phyloP scores from a whole-genome alignment of 257 asterid genomes.

The Penstemon barbatus region DNA sequence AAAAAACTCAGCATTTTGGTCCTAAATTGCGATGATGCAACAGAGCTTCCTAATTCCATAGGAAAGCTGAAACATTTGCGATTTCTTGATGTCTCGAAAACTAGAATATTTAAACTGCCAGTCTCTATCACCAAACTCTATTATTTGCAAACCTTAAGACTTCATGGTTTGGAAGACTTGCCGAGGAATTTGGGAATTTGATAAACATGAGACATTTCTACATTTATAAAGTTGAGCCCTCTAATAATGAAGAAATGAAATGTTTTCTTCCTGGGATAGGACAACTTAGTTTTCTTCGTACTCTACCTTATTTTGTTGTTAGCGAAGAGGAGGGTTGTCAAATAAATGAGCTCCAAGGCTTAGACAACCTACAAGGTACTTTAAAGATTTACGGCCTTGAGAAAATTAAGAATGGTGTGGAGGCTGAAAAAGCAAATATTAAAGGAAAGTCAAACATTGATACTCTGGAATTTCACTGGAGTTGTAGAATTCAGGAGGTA shows the following conservation, averaged over 20 bases:
- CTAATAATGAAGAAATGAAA: not conserved
- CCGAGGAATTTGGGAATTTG: slow-evolving; percentile 25
- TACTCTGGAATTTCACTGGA: slow-evolving; percentile 21
- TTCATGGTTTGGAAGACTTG: not conserved
- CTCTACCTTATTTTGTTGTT: slow-evolving; percentile 23
- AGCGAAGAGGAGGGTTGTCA: slow-evolving; percentile 17
- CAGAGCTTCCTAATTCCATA: slow-evolving; percentile 10
- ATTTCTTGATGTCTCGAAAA: slow-evolving; percentile 24
- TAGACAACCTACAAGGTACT: slow-evolving; percentile 22
- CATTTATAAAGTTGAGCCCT: not conserved
- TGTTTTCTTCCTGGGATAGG: slow-evolving; percentile 29
- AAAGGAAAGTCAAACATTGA: slow-evolving; percentile 10
- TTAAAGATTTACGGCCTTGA: slow-evolving; percentile 23
- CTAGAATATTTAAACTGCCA: not conserved
- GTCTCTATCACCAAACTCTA: slow-evolving; percentile 24
- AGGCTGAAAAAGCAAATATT: slow-evolving; percentile 28
- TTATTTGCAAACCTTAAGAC: slow-evolving; percentile 31
- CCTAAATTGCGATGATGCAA: not conserved
- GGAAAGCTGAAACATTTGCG: slow-evolving; percentile 23
- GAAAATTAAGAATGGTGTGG: no score
- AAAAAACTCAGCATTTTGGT: slow-evolving; percentile 24
- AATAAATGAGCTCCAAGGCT: slow-evolving; percentile 23
- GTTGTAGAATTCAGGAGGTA: not conserved
- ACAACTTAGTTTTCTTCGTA: slow-evolving; percentile 23
- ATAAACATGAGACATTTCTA: slow-evolving; percentile 23